phyloP scores from a whole-genome alignment of 768 basidiomycete species.

The Lactifluus volemus region DNA sequence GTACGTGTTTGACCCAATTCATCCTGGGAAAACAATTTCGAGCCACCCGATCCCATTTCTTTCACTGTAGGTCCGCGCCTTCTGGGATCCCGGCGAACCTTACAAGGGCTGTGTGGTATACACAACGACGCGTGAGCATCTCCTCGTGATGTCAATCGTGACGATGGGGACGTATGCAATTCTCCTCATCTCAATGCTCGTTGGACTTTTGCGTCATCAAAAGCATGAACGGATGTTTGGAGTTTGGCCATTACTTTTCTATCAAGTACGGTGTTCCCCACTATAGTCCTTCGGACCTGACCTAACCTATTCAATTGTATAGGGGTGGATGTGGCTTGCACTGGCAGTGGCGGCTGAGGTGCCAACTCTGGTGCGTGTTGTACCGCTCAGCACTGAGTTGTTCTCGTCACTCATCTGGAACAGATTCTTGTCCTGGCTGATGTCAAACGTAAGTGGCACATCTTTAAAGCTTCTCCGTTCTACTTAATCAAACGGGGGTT shows the following conservation, averaged over 20 bases:
- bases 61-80: neutral
- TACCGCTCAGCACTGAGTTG: neutral
- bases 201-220: neutral
- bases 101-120: neutral
- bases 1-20: neutral
- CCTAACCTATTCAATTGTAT: neutral
- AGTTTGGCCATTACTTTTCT: neutral
- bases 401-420: neutral
- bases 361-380: conserved; percentile 1
- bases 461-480: neutral
- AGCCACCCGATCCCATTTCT: neutral
- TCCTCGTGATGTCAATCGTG: conserved; percentile 1
- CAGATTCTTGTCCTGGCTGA: neutral
- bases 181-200: conserved; percentile 1
- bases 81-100: neutral
- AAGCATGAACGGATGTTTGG: neutral
- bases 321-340: conserved; percentile 12
- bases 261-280: neutral
- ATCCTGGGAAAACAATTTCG: neutral
- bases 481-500: neutral
- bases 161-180: conserved; percentile 1
- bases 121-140: neutral
- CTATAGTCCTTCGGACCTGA: neutral
- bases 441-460: neutral
- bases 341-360: conserved; percentile 5